Conservation (phyloP, 108 stramenopile genomes). For the Cyclotella kingstonii region DNA sequence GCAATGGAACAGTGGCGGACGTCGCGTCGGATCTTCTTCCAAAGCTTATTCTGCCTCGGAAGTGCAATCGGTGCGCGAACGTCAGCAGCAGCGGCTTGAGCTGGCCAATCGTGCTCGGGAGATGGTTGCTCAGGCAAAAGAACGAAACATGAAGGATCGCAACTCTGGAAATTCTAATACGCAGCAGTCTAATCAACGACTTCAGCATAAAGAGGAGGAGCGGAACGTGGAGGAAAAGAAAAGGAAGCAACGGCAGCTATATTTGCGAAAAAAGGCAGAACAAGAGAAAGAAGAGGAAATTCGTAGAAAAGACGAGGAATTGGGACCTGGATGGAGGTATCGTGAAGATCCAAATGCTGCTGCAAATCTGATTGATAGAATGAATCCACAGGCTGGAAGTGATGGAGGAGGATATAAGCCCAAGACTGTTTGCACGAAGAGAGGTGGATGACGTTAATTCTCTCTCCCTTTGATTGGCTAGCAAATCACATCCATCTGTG, state of each 20-base stretch:
- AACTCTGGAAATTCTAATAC: neutral
- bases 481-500: too few relatives aligned
- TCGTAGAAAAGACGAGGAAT: constrained; percentile 39
- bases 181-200: constrained; percentile 1
- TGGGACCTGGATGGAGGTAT: constrained; percentile 46
- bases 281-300: constrained; percentile 34
- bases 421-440: constrained; percentile 8
- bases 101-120: constrained; percentile 11
- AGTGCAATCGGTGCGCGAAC: constrained; percentile 25
- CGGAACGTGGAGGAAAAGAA: constrained; percentile 24
- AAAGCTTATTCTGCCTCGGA: constrained; percentile 10
- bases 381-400: constrained; percentile 29
- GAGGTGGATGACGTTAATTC: constrained; percentile 35
- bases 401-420: constrained; percentile 32
- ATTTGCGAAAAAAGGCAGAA: constrained; percentile 31
- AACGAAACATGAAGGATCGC: neutral
- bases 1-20: neutral
- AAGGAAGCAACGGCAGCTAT: constrained; percentile 38
- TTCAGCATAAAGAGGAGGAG: constrained; percentile 14
- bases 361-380: constrained; percentile 11
- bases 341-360: constrained; percentile 32
- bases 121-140: constrained; percentile 2
- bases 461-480: constrained; percentile 5
- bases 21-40: constrained; percentile 19
- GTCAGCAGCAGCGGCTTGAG: constrained; percentile 22